Conservation (phyloP, 805 yeast species). For the Suhomyces sp. region DNA sequence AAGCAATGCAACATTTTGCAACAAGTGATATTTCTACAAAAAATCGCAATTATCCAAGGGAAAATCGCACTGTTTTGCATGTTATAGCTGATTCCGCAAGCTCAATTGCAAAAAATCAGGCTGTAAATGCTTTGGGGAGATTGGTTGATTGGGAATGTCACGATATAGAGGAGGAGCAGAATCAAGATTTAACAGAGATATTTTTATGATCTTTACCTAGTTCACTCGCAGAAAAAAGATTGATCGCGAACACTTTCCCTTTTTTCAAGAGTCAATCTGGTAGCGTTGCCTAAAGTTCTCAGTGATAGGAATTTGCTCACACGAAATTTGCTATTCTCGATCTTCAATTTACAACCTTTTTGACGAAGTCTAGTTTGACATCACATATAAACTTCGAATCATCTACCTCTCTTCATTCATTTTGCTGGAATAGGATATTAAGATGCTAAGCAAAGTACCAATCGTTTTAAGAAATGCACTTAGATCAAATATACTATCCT, state of each 20-base stretch:
- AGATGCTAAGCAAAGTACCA: not conserved
- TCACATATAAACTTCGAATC: not conserved
- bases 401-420: not conserved
- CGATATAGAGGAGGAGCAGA: not conserved
- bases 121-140: not conserved
- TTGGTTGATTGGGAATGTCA: not conserved
- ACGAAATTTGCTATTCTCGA: not conserved
- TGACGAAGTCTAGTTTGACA: not conserved
- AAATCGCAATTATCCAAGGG: not conserved
- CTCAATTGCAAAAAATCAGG: not conserved
- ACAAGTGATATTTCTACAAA: not conserved
- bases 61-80: not conserved
- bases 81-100: not conserved
- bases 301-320: not conserved
- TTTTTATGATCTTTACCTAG: not conserved
- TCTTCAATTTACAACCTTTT: not conserved
- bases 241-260: not conserved
- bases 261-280: not conserved
- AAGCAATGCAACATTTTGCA: conserved; percentile 15
- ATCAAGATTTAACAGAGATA: not conserved
- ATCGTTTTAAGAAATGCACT: not conserved
- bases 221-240: not conserved
- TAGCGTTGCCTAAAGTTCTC: not conserved
- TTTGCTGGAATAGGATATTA: not conserved
- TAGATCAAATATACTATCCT: not conserved